Evolutionary conservation across 192 early-diverging fungal species (phyloP), one percentile per base, ranked within the genome.

Genomic region (Chytriomyces sp.): DNA sequence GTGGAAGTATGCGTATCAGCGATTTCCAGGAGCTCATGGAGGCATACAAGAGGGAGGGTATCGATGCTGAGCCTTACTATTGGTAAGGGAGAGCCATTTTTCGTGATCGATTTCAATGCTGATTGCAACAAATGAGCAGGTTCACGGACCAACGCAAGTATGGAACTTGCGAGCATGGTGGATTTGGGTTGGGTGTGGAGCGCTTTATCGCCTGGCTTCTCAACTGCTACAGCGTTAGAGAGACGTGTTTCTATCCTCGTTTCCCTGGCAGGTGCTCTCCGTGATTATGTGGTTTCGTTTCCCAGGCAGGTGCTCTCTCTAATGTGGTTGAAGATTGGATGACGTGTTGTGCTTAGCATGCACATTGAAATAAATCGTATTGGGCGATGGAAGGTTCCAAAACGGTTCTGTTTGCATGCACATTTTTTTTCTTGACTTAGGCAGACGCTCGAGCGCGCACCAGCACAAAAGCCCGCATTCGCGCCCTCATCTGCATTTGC

Each of bases 91-190:
- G n/a, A 39, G 1, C 93, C 90, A 71, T 76, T 39, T 72, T 75
- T 0, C 7, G 17, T 56, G 5, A 49, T 3, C 2, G 14, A 22
- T n/a, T 49, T 3, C 22, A 0, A 49, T n/a, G 10, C 3, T 49
- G 44, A 3, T n/a, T 49, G 14, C n/a, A n/a, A n/a, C n/a, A n/a
- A n/a, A 37, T 39, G 38, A 39, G 17, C 30, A 74, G 73, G 73
- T 88, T 86, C 84, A 94, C 95, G 41, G 98, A 99, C 65, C 98
- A 98, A 85, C 92, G 98, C 83, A 98, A 98, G 86, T 99, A 95
- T 80, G 96, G 98, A 40, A 91, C 95, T 22, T 89, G 88, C 71
- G 93, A 95, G 68, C 96, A 98, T 70, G 98, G 96, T 75, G 98
- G 98, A 26, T 99, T 93, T 77, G 98, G 98, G 52, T 89, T 99